Percentiles rank a stretch among this genome's conserved stretches.
Conservation (phyloP, 257 asterid genomes). For the Verbascum thapsus region DNA sequence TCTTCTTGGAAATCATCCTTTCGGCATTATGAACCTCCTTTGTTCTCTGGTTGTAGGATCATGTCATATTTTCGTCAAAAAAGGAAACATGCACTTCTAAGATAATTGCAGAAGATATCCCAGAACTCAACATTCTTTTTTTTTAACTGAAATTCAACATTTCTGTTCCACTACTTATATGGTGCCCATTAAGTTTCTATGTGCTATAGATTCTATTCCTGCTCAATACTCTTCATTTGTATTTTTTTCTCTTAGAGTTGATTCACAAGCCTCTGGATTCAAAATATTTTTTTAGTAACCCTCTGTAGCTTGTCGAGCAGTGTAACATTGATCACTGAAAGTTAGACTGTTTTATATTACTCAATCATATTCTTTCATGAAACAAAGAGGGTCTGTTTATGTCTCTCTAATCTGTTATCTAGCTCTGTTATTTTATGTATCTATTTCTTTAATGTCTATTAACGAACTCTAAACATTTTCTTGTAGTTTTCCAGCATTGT, state of each 20-base stretch:
- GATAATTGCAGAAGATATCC: background rate
- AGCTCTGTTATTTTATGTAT: background rate
- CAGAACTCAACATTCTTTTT: too few relatives aligned
- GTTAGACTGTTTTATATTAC: slow-evolving; percentile 5
- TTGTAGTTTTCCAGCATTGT: slow-evolving; percentile 89
- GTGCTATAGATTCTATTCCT: background rate
- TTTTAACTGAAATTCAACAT: slow-evolving; percentile 12
- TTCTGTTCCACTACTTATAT: background rate
- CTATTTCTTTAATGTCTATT: background rate
- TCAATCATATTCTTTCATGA: slow-evolving; percentile 1
- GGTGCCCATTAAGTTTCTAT: background rate
- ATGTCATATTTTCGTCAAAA: background rate
- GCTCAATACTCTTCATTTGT: background rate
- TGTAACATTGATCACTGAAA: background rate
- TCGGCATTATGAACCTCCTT: background rate
- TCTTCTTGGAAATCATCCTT: background rate
- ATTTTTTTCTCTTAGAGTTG: background rate
- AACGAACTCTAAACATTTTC: slow-evolving; percentile 16
- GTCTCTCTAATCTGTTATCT: background rate
- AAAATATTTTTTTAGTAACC: background rate
- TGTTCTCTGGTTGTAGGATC: background rate
- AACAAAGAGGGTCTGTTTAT: background rate
- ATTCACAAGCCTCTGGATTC: slow-evolving; percentile 10
- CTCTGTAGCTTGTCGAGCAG: slow-evolving; percentile 7
- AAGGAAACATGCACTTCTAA: background rate